These are phyloP conservation scores for Escallonia herrerae DNA, from an alignment of 129 eudicot species.

Conservation along the genomic window DNA sequence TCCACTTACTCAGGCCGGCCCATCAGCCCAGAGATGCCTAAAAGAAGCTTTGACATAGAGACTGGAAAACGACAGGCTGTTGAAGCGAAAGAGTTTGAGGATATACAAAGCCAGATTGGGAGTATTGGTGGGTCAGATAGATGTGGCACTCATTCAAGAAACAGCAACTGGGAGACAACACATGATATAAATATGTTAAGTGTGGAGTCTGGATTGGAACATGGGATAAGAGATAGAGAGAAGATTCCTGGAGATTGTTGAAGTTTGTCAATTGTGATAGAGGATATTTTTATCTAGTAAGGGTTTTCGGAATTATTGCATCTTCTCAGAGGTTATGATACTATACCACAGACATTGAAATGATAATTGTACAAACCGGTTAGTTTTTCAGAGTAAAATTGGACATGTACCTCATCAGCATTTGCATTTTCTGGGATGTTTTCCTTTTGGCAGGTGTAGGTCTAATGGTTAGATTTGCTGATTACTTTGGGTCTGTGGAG, in stretches of 20 bases:
- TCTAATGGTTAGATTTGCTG: background rate
- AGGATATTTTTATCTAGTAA: background rate
- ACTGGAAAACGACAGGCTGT: slow-evolving; percentile 18
- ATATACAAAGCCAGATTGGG: slow-evolving; percentile 4
- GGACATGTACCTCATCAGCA: background rate
- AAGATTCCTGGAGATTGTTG: slow-evolving; percentile 6
- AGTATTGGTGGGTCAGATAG: slow-evolving; percentile 18
- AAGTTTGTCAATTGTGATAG: background rate
- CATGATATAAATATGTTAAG: slow-evolving; percentile 1
- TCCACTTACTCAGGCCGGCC: slow-evolving; percentile 22
- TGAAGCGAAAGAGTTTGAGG: slow-evolving; percentile 26
- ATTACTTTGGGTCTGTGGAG: too few species aligned
- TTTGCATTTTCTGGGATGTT: background rate
- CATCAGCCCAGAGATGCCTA: slow-evolving; percentile 22
- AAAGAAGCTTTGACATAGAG: slow-evolving; percentile 30
- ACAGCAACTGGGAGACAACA: slow-evolving; percentile 20
- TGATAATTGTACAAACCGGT: background rate
- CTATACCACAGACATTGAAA: background rate
- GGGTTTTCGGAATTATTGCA: background rate
- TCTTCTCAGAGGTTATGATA: background rate
- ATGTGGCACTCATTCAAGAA: slow-evolving; percentile 16
- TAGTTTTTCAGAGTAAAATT: background rate
- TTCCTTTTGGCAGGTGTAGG: background rate
- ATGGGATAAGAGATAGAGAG: slow-evolving; percentile 18
- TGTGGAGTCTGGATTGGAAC: slow-evolving; percentile 16